Base-by-base conservation (phyloP, 345 rosid species). In the Citrus unshiu region DNA sequence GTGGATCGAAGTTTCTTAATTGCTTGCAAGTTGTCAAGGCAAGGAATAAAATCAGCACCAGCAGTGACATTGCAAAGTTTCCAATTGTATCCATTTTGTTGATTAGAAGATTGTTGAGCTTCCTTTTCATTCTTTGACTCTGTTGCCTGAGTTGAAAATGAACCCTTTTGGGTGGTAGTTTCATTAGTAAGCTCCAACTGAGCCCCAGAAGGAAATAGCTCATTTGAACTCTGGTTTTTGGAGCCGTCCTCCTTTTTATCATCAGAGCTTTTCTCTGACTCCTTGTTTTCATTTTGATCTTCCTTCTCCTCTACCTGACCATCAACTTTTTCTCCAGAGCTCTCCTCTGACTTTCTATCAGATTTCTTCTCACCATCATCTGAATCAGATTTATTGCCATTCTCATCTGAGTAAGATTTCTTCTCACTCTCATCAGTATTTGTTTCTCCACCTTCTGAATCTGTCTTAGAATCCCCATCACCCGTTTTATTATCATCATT, bases 71-170 rank as follows among this genome's bases (percentile, higher is more conserved):
- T 93, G 91, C 99, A 96, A 10, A 88, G 81, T 81, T 88, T 92
- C 99, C 99, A 96, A 80, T 76, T 82, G 85, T 85, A 88, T 68
- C 80, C 87, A 35, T 24, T 43, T 79, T 83, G 84, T 57, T 83
- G 78, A 57, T 83, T 78, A 77, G 92, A 84, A 81, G 92, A 83
- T 71, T 76, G 81, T 82, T 87, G 92, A 70, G 87, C 80, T 81
- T 91, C 98, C 88, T 94, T 94, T 85, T 94, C 98, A 22, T 87
- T 84, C 89, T 87, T 94, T 56, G 98, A 94, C 83, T 96, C 98
- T 2, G 93, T 76, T 22, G 94, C 95, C 88, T 96, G 99, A 66
- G 99, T 96, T 77, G 95, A 85, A 84, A 91, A 96, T 19, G 99
- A 88, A 71, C 93, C 90, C 81, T 85, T 88, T 81, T 91, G 92